Percentiles rank a stretch among this genome's conserved stretches.
These are phyloP conservation scores for Batkoa obscura DNA, from an alignment of 371 early-diverging fungal species.

Conservation along the genomic window DNA sequence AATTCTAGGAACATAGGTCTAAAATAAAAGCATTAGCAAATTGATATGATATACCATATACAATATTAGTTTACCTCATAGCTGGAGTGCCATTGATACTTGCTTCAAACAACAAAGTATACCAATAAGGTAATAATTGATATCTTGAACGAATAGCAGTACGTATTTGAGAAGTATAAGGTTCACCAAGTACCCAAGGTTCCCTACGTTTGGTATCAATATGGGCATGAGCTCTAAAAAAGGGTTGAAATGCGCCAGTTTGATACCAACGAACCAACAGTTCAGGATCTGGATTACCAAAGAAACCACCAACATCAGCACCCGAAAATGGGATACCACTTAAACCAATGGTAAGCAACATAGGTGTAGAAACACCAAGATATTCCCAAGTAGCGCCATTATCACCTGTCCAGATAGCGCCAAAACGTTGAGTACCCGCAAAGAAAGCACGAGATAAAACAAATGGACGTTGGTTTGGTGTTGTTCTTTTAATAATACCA, in stretches of 20 bases:
- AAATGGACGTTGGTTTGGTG: constrained; percentile 40
- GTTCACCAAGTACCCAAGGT: constrained; percentile 60
- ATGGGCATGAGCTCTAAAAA: constrained; percentile 39
- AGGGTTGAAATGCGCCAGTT: constrained; percentile 59
- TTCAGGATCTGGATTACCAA: constrained; percentile 26
- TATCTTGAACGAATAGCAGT: constrained; percentile 31
- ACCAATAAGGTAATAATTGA: constrained; percentile 37
- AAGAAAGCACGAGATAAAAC: constrained; percentile 52
- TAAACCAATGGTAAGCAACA: constrained; percentile 33
- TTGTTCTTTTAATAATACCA: constrained; percentile 24
- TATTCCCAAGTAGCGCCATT: constrained; percentile 33
- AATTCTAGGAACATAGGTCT: constrained; percentile 66
- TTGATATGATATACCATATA: no score
- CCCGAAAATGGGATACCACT: constrained; percentile 48
- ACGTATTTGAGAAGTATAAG: constrained; percentile 33
- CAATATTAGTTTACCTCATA: constrained; percentile 36
- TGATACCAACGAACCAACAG: constrained; percentile 47
- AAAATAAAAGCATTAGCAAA: background rate
- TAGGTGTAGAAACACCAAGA: constrained; percentile 26
- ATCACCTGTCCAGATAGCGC: constrained; percentile 51
- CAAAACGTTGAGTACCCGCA: constrained; percentile 35
- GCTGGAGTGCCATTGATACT: constrained; percentile 18
- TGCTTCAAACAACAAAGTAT: constrained; percentile 41
- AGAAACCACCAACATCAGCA: constrained; percentile 47
- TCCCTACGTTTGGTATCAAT: constrained; percentile 66